phyloP scores from a whole-genome alignment of 2,329 filamentous ascomycete genomes.

The Helminthosporium solani region DNA sequence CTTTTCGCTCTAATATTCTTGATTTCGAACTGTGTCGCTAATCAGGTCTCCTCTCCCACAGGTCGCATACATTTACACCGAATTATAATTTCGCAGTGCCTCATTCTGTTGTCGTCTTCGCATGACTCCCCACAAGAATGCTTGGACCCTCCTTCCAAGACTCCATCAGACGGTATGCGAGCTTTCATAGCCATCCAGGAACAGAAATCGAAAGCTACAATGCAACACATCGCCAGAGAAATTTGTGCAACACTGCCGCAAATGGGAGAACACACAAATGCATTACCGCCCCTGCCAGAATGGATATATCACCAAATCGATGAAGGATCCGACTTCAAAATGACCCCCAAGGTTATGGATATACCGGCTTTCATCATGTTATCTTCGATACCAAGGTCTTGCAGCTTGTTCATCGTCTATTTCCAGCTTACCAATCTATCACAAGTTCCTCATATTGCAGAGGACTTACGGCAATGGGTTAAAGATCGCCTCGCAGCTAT shows the following conservation, averaged over 20 bases:
- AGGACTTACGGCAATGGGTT: constrained; percentile 18
- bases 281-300: constrained; percentile 2
- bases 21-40: constrained; percentile 24
- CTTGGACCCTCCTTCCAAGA: constrained; percentile 12
- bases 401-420: constrained; percentile 22
- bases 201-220: constrained; percentile 12
- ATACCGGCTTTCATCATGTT: not conserved
- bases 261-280: constrained; percentile 18
- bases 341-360: not conserved
- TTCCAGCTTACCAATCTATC: constrained; percentile 21
- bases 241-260: constrained; percentile 29
- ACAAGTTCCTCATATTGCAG: constrained; percentile 11
- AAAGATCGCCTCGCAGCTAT: constrained; percentile 17
- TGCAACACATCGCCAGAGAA: constrained; percentile 17
- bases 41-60: not conserved
- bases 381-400: not conserved
- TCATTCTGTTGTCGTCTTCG: not conserved
- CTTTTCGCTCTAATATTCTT: not conserved
- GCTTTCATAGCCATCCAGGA: constrained; percentile 5
- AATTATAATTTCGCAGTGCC: not conserved
- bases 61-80: not conserved
- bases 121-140: not conserved
- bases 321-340: not conserved
- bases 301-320: not conserved
- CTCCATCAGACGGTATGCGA: not conserved